A percentile compares a stretch with the other conserved stretches of the same genome.
Conservation (phyloP, 352 stramenopile species). For the Sclerospora graminicola region DNA sequence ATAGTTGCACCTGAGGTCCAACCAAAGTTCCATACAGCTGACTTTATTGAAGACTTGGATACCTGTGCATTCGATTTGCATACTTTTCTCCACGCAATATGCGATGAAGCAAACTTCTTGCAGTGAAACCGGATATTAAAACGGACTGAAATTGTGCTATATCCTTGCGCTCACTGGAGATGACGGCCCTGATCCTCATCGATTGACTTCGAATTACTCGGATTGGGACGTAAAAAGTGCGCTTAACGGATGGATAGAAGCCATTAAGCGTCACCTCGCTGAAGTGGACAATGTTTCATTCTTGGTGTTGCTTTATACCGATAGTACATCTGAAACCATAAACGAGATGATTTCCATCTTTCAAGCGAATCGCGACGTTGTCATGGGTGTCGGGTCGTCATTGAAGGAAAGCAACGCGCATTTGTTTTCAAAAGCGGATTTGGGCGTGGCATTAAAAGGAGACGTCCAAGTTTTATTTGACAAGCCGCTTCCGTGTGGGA, state of each 20-base stretch:
- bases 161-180: slow-evolving; percentile 89
- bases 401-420: slow-evolving; percentile 65
- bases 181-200: slow-evolving; percentile 87
- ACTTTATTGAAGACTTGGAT: slow-evolving; percentile 92
- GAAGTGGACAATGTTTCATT: slow-evolving; percentile 98
- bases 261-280: slow-evolving; percentile 93
- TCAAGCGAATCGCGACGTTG: slow-evolving; percentile 74
- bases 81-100: slow-evolving; percentile 99
- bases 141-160: slow-evolving; percentile 99
- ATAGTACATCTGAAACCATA: slow-evolving; percentile 93
- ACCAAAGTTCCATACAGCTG: slow-evolving; percentile 90
- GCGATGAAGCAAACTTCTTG: slow-evolving; percentile 93
- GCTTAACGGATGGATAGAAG: slow-evolving; percentile 91
- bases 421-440: slow-evolving; percentile 67
- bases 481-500: slow-evolving; percentile 42
- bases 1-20: slow-evolving; percentile 93
- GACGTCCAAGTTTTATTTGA: slow-evolving; percentile 65
- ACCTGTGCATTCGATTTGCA: slow-evolving; percentile 94
- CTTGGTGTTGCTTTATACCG: slow-evolving; percentile 96
- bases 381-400: slow-evolving; percentile 71
- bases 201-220: slow-evolving; percentile 96
- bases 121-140: slow-evolving; percentile 98
- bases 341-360: slow-evolving; percentile 90
- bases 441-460: slow-evolving; percentile 57
- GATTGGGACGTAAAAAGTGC: slow-evolving; percentile 96